phyloP scores from a whole-genome alignment of 2,329 filamentous ascomycete genomes.

The Amauroascus niger region DNA sequence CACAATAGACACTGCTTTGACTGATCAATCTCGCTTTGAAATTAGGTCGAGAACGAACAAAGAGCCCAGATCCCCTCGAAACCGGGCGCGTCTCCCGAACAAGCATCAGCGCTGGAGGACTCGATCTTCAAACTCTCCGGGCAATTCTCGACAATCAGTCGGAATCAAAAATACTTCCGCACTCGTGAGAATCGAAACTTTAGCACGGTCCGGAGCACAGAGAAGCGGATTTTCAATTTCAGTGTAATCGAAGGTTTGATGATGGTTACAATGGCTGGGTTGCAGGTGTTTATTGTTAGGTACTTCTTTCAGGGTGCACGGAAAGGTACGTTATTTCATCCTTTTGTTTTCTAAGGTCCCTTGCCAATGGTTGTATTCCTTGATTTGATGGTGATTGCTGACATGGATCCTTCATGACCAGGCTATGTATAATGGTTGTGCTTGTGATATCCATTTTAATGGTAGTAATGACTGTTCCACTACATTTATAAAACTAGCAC shows the following conservation, averaged over 20 bases:
- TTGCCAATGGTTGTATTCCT: too few species aligned
- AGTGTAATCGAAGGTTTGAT: slow-evolving; percentile 84
- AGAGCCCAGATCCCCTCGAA: slow-evolving; percentile 76
- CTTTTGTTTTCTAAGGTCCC: background rate
- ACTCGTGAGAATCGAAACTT: slow-evolving; percentile 98
- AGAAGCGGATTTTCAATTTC: slow-evolving; percentile 94
- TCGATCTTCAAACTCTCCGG: slow-evolving; percentile 90
- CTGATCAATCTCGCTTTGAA: background rate
- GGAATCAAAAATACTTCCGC: slow-evolving; percentile 99
- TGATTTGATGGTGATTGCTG: slow-evolving; percentile 4
- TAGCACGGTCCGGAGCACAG: slow-evolving; percentile 92
- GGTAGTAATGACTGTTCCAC: slow-evolving; percentile 1
- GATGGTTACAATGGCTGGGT: slow-evolving; percentile 86
- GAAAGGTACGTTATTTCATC: slow-evolving; percentile 44
- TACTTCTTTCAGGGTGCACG: slow-evolving; percentile 96
- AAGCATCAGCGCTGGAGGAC: slow-evolving; percentile 81
- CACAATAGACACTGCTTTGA: background rate
- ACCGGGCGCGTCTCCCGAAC: slow-evolving; percentile 78
- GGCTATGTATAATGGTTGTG: slow-evolving; percentile 14
- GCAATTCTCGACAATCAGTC: slow-evolving; percentile 83
- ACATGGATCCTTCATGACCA: background rate
- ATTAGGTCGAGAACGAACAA: slow-evolving; percentile 82
- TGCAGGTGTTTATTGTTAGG: slow-evolving; percentile 93
- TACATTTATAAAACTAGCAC: background rate
- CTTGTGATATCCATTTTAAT: slow-evolving; percentile 3